Conservation (phyloP, 1,284 basidiomycete genomes). For the Ceraceosorus bombacis region DNA sequence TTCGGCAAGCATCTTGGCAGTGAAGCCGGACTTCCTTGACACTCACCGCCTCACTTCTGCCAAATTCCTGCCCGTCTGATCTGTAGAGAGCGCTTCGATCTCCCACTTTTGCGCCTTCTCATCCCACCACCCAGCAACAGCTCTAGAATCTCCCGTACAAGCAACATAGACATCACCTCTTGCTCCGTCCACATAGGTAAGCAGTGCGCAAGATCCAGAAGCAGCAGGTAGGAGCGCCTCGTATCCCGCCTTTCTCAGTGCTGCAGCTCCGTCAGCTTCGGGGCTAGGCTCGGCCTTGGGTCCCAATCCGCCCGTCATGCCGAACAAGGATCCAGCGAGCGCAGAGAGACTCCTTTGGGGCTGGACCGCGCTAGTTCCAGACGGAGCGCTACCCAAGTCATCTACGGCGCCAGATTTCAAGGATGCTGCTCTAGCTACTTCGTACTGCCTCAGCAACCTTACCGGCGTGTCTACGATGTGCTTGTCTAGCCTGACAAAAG, state of each 20-base stretch:
- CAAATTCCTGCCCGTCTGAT: slow-evolving; percentile 87
- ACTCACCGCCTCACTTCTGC: slow-evolving; percentile 57
- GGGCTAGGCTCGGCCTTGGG: background rate
- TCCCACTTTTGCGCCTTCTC: slow-evolving; percentile 59
- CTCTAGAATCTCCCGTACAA: slow-evolving; percentile 85
- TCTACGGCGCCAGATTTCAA: background rate
- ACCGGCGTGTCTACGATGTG: slow-evolving; percentile 70
- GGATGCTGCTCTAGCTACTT: slow-evolving; percentile 18
- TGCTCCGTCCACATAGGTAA: slow-evolving; percentile 45
- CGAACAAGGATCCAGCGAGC: slow-evolving; percentile 44
- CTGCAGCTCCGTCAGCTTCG: background rate
- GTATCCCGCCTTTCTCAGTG: slow-evolving; percentile 19
- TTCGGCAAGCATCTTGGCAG: slow-evolving; percentile 55
- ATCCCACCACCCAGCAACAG: slow-evolving; percentile 83
- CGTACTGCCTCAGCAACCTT: slow-evolving; percentile 58
- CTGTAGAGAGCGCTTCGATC: slow-evolving; percentile 83
- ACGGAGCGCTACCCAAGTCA: background rate
- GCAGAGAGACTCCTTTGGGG: slow-evolving; percentile 28
- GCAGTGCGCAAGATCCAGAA: slow-evolving; percentile 41
- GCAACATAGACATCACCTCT: slow-evolving; percentile 54
- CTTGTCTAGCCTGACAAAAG: slow-evolving; percentile 69
- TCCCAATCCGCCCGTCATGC: no score
- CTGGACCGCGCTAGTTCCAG: background rate
- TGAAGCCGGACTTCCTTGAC: background rate
- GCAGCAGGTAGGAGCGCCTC: slow-evolving; percentile 44